phyloP scores from a whole-genome alignment of 1,284 basidiomycete genomes.

The Testicularia cyperi region DNA sequence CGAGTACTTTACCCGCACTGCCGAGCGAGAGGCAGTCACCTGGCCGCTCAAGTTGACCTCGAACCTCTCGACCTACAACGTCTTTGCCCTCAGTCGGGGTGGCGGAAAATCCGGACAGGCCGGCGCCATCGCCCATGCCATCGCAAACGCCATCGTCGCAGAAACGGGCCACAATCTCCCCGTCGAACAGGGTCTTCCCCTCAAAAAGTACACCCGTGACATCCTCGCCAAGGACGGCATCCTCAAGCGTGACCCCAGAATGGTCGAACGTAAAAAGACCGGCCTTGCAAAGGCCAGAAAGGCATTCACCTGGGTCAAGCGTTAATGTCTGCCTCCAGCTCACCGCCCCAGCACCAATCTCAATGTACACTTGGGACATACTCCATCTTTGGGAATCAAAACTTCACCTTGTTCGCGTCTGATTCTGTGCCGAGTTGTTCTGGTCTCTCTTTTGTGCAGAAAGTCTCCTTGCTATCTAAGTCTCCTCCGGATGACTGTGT shows the following conservation, averaged over 20 bases:
- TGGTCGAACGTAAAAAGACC: constrained; percentile 98
- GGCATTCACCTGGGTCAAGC: constrained; percentile 81
- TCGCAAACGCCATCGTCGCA: constrained; percentile 73
- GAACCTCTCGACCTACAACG: constrained; percentile 85
- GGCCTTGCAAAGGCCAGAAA: constrained; percentile 87
- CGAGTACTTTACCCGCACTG: constrained; percentile 74
- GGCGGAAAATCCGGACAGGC: constrained; percentile 88
- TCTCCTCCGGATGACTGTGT: no score
- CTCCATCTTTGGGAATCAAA: no score
- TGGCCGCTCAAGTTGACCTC: constrained; percentile 82
- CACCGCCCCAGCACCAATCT: no score
- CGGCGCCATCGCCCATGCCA: constrained; percentile 80
- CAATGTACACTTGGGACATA: no score
- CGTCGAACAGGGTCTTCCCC: constrained; percentile 33
- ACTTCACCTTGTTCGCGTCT: no score
- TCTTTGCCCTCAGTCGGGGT: constrained; percentile 83
- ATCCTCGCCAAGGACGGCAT: constrained; percentile 81
- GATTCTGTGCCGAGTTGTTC: no score
- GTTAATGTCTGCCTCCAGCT: no score
- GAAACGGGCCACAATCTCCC: constrained; percentile 32
- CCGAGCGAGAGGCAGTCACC: constrained; percentile 77
- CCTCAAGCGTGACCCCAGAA: constrained; percentile 85
- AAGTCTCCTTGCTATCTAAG: no score
- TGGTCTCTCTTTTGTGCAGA: no score
- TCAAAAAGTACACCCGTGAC: constrained; percentile 57